These are phyloP conservation scores for Colletotrichum eleusines DNA, from an alignment of 2,329 filamentous ascomycete genomes.

Conservation along the genomic window DNA sequence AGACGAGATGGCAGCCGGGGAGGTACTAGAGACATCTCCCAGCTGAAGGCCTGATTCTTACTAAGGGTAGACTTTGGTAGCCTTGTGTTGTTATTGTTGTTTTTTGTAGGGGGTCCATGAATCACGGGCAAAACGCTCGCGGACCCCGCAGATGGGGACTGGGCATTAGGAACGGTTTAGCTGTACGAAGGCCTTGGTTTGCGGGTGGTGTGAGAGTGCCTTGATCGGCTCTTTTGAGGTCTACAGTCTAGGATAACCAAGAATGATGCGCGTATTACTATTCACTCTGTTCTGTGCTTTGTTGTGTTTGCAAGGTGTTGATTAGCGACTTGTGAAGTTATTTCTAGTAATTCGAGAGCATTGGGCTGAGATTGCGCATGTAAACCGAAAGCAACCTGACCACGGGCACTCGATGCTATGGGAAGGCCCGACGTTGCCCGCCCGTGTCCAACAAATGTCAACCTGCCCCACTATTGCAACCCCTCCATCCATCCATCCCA, in stretches of 20 bases:
- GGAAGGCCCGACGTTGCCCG: slow-evolving; percentile 29
- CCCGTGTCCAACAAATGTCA: slow-evolving; percentile 34
- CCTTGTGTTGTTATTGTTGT: no score
- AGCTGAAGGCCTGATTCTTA: slow-evolving; percentile 10
- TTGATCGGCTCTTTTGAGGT: slow-evolving; percentile 9
- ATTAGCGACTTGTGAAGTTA: background rate
- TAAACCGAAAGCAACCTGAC: slow-evolving; percentile 18
- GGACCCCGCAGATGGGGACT: slow-evolving; percentile 1
- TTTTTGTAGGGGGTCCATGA: background rate
- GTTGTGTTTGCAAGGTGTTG: background rate
- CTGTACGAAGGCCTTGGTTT: slow-evolving; percentile 26
- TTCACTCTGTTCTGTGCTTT: no score
- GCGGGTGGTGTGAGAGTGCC: slow-evolving; percentile 17
- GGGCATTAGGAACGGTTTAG: slow-evolving; percentile 24
- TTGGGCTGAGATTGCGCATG: background rate
- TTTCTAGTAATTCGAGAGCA: background rate
- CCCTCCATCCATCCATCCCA: slow-evolving; percentile 21
- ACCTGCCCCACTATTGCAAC: slow-evolving; percentile 39
- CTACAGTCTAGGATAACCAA: slow-evolving; percentile 26
- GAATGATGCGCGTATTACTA: slow-evolving; percentile 7
- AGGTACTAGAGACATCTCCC: slow-evolving; percentile 4
- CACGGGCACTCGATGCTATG: slow-evolving; percentile 7
- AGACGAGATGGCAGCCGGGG: slow-evolving; percentile 8
- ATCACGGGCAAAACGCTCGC: slow-evolving; percentile 4
- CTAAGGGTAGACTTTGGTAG: slow-evolving; percentile 22